Evolutionary conservation across 495 filamentous ascomycete genomes (phyloP).

Genomic region (Hyaloscypha hepaticicola): DNA sequence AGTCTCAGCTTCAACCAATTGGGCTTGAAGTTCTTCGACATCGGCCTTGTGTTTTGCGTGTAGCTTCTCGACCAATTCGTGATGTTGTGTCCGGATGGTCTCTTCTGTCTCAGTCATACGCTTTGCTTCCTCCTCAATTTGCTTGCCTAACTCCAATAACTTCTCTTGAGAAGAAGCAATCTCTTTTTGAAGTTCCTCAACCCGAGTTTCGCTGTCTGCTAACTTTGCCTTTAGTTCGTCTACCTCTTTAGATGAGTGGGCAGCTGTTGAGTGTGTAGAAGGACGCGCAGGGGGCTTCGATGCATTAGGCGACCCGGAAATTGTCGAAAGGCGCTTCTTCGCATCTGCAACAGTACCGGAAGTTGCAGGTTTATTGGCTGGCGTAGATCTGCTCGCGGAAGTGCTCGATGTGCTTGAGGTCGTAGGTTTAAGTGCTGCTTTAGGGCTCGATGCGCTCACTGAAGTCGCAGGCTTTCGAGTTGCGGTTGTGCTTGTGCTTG

Average conservation of each 20-base stretch:
- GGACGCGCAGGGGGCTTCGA: slow-evolving; percentile 32
- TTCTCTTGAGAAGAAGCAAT: slow-evolving; percentile 32
- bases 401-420: slow-evolving; percentile 35
- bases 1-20: slow-evolving; percentile 31
- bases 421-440: slow-evolving; percentile 35
- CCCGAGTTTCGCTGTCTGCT: slow-evolving; percentile 34
- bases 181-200: slow-evolving; percentile 46
- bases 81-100: slow-evolving; percentile 27
- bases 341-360: slow-evolving; percentile 42
- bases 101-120: slow-evolving; percentile 25
- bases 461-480: slow-evolving; percentile 34
- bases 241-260: slow-evolving; percentile 45
- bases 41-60: slow-evolving; percentile 38
- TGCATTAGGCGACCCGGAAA: slow-evolving; percentile 35
- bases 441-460: slow-evolving; percentile 43
- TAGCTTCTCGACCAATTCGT: slow-evolving; percentile 32
- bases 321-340: slow-evolving; percentile 50
- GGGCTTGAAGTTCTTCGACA: slow-evolving; percentile 35
- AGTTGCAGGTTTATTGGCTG: slow-evolving; percentile 35
- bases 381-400: slow-evolving; percentile 33
- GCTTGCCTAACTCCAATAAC: slow-evolving; percentile 28
- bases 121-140: slow-evolving; percentile 27
- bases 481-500: slow-evolving; percentile 13
- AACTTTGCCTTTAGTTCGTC: slow-evolving; percentile 54
- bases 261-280: slow-evolving; percentile 33